These are phyloP conservation scores for Hibiscus mutabilis DNA, from an alignment of 345 rosid genomes.

Conservation along the genomic window DNA sequence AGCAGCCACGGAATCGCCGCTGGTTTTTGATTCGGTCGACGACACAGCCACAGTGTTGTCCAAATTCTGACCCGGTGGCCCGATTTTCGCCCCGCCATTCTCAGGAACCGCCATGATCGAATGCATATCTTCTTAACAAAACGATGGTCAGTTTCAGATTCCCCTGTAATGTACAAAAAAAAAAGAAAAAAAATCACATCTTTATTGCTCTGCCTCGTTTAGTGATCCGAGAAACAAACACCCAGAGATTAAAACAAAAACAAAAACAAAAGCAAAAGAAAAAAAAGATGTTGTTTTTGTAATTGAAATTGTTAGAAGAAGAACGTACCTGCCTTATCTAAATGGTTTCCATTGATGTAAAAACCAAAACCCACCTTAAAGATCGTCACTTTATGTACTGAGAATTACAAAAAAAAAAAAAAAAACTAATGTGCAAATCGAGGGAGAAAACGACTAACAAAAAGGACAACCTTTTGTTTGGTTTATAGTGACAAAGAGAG, in stretches of 20 bases:
- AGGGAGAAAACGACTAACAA: not conserved
- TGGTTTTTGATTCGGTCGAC: constrained; percentile 27
- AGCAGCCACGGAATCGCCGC: constrained; percentile 24
- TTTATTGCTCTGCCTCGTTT: not conserved
- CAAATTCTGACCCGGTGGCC: not conserved
- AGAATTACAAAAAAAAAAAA: not conserved
- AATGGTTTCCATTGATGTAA: constrained; percentile 4
- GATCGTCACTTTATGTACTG: not conserved
- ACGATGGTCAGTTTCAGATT: constrained; percentile 20
- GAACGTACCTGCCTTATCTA: not conserved
- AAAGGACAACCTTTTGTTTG: not conserved
- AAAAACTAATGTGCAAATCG: not conserved
- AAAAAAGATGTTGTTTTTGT: not conserved
- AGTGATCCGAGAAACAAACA: constrained; percentile 4
- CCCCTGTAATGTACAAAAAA: constrained; percentile 16
- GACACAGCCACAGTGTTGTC: not conserved
- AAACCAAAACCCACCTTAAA: constrained; percentile 6
- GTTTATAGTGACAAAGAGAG: not conserved
- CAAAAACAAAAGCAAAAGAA: not conserved
- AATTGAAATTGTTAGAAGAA: not conserved
- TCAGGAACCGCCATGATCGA: constrained; percentile 89
- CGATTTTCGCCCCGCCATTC: constrained; percentile 18
- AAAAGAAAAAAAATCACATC: not conserved
- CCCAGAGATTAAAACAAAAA: not conserved
- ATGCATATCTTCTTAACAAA: not conserved